Base-by-base conservation (phyloP, 345 rosid species). In the Eutrema japonicum region DNA sequence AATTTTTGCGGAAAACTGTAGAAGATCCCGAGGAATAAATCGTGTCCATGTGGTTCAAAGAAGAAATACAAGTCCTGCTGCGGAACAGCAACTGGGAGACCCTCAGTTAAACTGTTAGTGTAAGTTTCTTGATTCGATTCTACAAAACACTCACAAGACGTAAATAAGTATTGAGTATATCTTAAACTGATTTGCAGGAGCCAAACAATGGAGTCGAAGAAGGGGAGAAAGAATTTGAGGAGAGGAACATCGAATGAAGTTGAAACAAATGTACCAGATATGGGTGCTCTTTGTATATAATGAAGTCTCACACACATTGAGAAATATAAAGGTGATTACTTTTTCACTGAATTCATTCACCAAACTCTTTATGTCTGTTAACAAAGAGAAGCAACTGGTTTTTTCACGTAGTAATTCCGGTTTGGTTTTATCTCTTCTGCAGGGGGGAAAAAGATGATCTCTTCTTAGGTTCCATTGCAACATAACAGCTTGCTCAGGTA, bases 31-130 rank as follows among this genome's bases (percentile, higher is more conserved):
- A 84, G 92, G 82, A 91, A 88, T 76, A 85, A 88, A 77, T 47
- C 71, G 12, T 92, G 97, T 68, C 88, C 88, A 30, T 92, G 96
- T 64, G 97, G 97, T 55, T 91, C 97, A 29, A 89, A 83, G 89
- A 92, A 84, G 86, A 95, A 92, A 80, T 82, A 89, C 85, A 95
- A 91, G 80, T 80, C 97, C 47, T 91, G 95, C 73, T 94, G 98
- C 58, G 96, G 96, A 68, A 69, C 95, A 66, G 90, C 76, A n/a
- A 46, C 82, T 11, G 84, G 85, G 75, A 88, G 85, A 81, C 52
- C 89, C 70, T 75, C 86, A 27, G 57, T 81, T 12, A 87, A 81
- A 82, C 26, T 80, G 54, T 56, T 82, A 26, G 77, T 78, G 96
- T 88, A 82, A 76, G 82, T 74, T 69, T 73, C 79, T 65, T 49